Base-by-base conservation (phyloP, 768 basidiomycete genomes). In the Kockovaella imperatae region DNA sequence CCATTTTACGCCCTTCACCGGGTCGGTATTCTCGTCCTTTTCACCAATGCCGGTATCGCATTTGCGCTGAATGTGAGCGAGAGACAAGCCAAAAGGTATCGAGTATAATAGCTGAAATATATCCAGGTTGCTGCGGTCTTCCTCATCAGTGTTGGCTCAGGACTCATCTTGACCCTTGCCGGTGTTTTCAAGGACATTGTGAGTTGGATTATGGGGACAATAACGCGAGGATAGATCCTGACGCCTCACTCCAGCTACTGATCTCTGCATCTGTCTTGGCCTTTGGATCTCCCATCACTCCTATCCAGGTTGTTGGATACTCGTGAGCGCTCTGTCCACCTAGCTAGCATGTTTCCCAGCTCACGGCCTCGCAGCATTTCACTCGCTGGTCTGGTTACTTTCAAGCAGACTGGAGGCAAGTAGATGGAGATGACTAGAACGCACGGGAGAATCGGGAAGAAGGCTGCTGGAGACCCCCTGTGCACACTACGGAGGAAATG, bases 191-290 rank as follows among this genome's bases (percentile, higher is more conserved):
- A 93, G 78, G 69, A 84, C 57, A 53, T 79, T 42, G 69, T 70
- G 44, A 58, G 67, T 62, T 18, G 8, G 28, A 1, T 21, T 24
- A 13, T 21, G 15, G 18, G 4, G 7, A n/a, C 2, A 21, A 25
- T 13, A 6, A 3, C 1, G 44, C n/a, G n/a, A n/a, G n/a, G n/a
- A n/a, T n/a, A 14, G 24, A 7, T 8, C 29, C n/a, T 5, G n/a
- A 41, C 45, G 15, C 43, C 29, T 13, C 18, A 17, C 30, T 20
- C 13, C 39, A 70, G 69, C 79, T 99, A 23, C 81, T 97, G 51
- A 89, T 99, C 72, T 78, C 80, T 6, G 89, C 88, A 36, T 91
- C 88, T 1, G 89, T 96, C 26, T 68, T 89, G 45, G 74, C 93
- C 48, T 93, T 93, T 64, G 82, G 85, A 32, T 78, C 80, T n/a